phyloP scores from a whole-genome alignment of 306 rosid genomes.

The Quercus aquifolioides region DNA sequence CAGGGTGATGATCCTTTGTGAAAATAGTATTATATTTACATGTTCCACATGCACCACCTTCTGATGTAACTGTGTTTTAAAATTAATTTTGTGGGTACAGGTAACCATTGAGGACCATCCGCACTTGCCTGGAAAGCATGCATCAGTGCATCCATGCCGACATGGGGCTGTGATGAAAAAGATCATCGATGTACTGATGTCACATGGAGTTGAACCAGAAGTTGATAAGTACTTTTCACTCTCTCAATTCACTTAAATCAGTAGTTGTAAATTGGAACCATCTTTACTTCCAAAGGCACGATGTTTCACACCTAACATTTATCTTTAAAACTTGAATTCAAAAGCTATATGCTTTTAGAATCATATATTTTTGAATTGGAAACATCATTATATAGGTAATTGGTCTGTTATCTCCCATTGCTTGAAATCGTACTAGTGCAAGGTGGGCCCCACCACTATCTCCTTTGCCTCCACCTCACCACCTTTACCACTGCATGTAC shows the following conservation, averaged over 20 bases:
- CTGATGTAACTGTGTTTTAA: neutral
- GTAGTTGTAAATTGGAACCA: too few species aligned
- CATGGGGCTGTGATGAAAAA: conserved; percentile 99
- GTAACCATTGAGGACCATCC: conserved; percentile 97
- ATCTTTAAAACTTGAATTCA: too few species aligned
- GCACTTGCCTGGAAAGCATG: conserved; percentile 93
- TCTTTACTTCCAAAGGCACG: too few species aligned
- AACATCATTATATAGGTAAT: too few species aligned
- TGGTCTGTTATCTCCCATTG: too few species aligned
- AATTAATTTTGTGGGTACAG: conserved; percentile 29
- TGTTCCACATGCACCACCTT: neutral
- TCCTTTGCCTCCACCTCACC: too few species aligned
- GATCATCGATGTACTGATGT: conserved; percentile 89
- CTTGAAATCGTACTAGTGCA: too few species aligned
- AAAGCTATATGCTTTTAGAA: too few species aligned
- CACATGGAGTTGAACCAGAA: conserved; percentile 97
- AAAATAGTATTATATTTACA: neutral
- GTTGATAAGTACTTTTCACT: conserved; percentile 68
- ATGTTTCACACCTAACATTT: too few species aligned
- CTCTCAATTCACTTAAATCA: neutral
- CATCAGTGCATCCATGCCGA: conserved; percentile 93
- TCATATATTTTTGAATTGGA: too few species aligned
- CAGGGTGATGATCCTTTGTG: neutral
- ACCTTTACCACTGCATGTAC: too few species aligned
- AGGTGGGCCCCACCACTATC: too few species aligned